A percentile compares a stretch with the other conserved stretches of the same genome.
phyloP scores from a whole-genome alignment of 257 asterid genomes.

The Nicotiana paniculata region DNA sequence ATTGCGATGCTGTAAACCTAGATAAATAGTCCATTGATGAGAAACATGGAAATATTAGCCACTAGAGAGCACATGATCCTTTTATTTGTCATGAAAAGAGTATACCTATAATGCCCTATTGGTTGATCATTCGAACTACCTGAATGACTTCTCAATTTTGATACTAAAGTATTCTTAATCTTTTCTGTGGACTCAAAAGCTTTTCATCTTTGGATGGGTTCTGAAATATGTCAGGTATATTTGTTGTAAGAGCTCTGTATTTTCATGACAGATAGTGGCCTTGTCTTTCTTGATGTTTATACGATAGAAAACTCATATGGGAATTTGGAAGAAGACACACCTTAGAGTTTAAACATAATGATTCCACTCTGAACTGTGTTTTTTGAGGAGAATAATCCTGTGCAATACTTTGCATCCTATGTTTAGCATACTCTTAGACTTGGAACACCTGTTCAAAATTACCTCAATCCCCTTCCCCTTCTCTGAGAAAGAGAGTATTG shows the following conservation, averaged over 20 bases:
- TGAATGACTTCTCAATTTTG: not conserved
- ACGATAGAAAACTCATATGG: not conserved
- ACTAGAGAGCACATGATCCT: not conserved
- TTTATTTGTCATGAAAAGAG: not conserved
- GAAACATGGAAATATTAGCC: not conserved
- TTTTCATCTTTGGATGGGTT: not conserved
- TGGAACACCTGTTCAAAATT: not conserved
- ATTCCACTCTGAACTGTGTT: not conserved
- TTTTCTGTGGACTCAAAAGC: not conserved
- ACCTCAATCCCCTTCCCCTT: not conserved
- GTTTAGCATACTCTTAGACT: not conserved
- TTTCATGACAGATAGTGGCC: not conserved
- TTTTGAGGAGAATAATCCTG: not conserved
- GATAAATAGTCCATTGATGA: not conserved
- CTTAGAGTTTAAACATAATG: not conserved
- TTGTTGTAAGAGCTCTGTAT: not conserved
- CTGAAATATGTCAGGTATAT: not conserved
- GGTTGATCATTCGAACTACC: not conserved
- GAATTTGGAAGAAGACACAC: not conserved
- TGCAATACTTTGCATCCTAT: not conserved
- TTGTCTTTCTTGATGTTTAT: not conserved
- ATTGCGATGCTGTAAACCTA: not conserved
- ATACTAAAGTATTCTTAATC: not conserved
- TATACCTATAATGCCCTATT: not conserved
- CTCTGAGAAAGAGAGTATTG: not conserved